Evolutionary conservation across 1,284 basidiomycete genomes (phyloP), one percentile per base, ranked within the genome.

Genomic region (Hypsizygus ulmarius): DNA sequence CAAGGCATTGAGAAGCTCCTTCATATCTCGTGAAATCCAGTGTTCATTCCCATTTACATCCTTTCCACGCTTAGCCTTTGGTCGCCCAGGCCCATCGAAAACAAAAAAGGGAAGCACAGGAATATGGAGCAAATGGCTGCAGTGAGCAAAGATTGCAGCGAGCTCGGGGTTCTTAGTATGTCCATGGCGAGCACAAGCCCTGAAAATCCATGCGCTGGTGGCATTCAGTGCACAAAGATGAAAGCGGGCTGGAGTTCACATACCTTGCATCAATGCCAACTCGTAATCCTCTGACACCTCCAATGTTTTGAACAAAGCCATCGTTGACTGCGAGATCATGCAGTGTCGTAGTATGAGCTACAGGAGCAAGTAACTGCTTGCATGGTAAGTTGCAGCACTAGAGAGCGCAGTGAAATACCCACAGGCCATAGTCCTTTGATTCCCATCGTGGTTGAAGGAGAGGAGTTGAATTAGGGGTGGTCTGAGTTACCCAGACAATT

Each of bases 261-360:
- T 14, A 48, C 49, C 41, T 39, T 29, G 39, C 39, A 45, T 51
- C 41, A 35, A 47, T 47, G 12, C 45, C 49, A n/a, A 54, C 28
- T 19, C 38, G 12, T 9, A 47, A 29, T 3, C 39, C 37, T 43
- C 49, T 25, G 16, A 33, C 33, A 5, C 45, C 41, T 12, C 32
- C 33, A n/a, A 15, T 28, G 34, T 42, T 42, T 21, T 25, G 12
- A 21, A 47, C 48, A 12, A 28, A 28, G 1, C 48, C 53, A 9
- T 54, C 52, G 3, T 51, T 50, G 18, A 37, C 36, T 14, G 50
- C 59, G 11, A 47, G 30, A 1, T 32, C 16, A 55, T 65, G 21
- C 49, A 55, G 40, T 16, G 35, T 27, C 38, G 52, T 19, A 14
- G 40, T 34, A 34, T 55, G 32, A 18, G 34, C 40, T 14, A 18